Conservation (phyloP, 768 basidiomycete species). For the Suillus subalutaceus region DNA sequence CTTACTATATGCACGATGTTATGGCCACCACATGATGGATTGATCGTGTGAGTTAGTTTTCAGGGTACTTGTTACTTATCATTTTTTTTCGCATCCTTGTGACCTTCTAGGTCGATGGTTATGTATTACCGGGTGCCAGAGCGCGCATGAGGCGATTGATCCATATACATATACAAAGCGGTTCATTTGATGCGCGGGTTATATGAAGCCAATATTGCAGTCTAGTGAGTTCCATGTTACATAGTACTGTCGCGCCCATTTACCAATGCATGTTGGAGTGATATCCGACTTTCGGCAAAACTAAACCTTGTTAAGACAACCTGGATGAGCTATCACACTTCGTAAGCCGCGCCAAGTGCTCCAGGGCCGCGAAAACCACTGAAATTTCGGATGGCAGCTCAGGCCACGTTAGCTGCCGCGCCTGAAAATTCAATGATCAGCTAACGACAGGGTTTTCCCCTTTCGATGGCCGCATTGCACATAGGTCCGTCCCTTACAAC, state of each 20-base stretch:
- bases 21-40: not conserved
- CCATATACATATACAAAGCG: not conserved
- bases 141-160: not conserved
- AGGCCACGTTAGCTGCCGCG: not conserved
- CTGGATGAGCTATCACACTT: not conserved
- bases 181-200: not conserved
- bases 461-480: no score
- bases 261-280: not conserved
- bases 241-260: no score
- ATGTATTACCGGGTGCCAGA: not conserved
- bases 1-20: not conserved
- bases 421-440: not conserved
- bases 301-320: not conserved
- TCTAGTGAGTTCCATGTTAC: not conserved
- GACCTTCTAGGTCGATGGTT: not conserved
- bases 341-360: no score
- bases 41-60: not conserved
- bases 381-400: not conserved
- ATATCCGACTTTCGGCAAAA: not conserved
- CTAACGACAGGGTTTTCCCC: not conserved
- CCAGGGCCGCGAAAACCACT: not conserved
- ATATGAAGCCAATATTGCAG: not conserved
- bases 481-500: not conserved
- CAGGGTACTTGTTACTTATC: not conserved
- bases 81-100: not conserved